Evolutionary conservation across 176 grass and related monocot genomes (phyloP).

Genomic region (Olyra latifolia): DNA sequence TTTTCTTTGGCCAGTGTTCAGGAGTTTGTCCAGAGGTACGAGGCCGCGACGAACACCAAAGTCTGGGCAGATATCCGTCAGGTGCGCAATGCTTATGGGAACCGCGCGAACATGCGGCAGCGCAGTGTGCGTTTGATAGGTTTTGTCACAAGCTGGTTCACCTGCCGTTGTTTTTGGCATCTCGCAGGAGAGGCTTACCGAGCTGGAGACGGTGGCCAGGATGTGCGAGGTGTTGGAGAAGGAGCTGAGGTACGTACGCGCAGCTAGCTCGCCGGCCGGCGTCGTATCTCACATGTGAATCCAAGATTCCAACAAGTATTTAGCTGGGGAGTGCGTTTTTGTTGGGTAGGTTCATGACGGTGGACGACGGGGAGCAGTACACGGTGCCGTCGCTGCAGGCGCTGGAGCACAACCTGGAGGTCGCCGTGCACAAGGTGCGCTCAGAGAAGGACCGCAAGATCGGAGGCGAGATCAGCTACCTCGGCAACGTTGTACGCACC

Average conservation of each 20-base stretch:
- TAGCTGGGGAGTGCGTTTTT: not conserved
- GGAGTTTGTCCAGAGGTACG: conserved; percentile 81
- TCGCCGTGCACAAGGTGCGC: conserved; percentile 70
- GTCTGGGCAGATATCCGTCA: conserved; percentile 66
- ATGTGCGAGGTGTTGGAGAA: conserved; percentile 85
- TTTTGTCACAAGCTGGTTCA: too few species aligned
- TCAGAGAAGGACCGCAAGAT: conserved; percentile 86
- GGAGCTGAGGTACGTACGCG: conserved; percentile 55
- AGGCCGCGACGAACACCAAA: conserved; percentile 72
- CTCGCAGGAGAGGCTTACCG: conserved; percentile 62
- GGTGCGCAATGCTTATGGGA: conserved; percentile 36
- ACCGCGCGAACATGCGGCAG: not conserved
- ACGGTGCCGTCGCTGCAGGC: conserved; percentile 66
- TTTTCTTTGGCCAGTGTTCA: conserved; percentile 58
- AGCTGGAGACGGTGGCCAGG: conserved; percentile 69
- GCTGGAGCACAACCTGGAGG: conserved; percentile 80
- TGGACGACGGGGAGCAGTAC: conserved; percentile 61
- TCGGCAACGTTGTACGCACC: conserved; percentile 53
- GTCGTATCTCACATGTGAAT: not conserved
- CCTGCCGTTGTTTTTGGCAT: not conserved
- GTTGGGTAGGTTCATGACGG: conserved; percentile 66
- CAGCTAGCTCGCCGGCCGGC: not conserved
- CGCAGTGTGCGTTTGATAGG: not conserved
- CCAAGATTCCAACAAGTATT: too few species aligned
- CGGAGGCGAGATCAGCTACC: conserved; percentile 61